Conservation (phyloP, 192 early-diverging fungal species). For the Thoreauomyces humboldtii region DNA sequence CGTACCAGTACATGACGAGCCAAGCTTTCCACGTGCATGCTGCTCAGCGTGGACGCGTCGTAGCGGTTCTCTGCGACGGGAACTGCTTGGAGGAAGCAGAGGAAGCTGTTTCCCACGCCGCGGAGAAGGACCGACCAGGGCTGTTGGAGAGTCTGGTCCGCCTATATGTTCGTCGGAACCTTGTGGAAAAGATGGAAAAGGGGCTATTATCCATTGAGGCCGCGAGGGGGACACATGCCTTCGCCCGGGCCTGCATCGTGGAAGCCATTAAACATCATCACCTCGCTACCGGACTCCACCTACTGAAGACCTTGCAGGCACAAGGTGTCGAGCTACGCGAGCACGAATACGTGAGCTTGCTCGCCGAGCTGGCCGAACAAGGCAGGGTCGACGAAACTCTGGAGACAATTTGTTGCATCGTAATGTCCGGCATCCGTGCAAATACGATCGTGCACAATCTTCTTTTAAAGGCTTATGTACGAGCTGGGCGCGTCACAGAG, state of each 20-base stretch:
- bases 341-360: neutral
- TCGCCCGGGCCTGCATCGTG: neutral
- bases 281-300: neutral
- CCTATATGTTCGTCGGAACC: neutral
- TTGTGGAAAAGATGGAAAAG: neutral
- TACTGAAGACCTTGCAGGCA: neutral
- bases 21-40: neutral
- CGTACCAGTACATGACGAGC: neutral
- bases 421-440: neutral
- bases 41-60: constrained; percentile 10
- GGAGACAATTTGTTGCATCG: neutral
- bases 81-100: neutral
- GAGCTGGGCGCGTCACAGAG: constrained; percentile 18
- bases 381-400: neutral
- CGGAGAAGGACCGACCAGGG: neutral
- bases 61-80: neutral
- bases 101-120: neutral
- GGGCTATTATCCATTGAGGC: neutral
- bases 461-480: constrained; percentile 15
- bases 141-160: neutral
- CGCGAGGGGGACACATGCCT: neutral
- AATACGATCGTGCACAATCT: constrained; percentile 15
- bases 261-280: constrained; percentile 1
- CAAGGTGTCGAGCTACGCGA: neutral
- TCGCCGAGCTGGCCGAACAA: constrained; percentile 3